Evolutionary conservation across 2,329 filamentous ascomycete species (phyloP).

Genomic region (Penicillium sp.): DNA sequence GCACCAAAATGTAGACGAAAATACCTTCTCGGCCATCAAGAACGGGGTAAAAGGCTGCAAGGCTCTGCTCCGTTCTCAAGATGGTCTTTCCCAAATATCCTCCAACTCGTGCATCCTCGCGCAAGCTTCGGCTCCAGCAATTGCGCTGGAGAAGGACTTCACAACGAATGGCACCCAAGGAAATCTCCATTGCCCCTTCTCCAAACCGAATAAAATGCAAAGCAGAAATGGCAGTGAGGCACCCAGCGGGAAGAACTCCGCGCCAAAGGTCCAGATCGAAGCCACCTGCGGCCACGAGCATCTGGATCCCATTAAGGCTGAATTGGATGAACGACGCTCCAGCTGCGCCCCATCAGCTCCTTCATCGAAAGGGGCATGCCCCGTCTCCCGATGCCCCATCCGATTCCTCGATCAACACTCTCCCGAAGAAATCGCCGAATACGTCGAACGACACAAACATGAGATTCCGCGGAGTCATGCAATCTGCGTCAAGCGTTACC

Average conservation of each 20-base stretch:
- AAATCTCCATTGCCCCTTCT: slow-evolving; percentile 78
- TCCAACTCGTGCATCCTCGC: slow-evolving; percentile 43
- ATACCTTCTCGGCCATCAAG: slow-evolving; percentile 39
- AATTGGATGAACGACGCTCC: slow-evolving; percentile 47
- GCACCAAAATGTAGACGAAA: slow-evolving; percentile 64
- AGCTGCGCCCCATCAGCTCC: slow-evolving; percentile 40
- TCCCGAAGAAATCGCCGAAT: slow-evolving; percentile 87
- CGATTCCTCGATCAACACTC: slow-evolving; percentile 89
- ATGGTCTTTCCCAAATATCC: slow-evolving; percentile 33
- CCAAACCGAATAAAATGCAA: slow-evolving; percentile 49
- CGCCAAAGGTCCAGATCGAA: slow-evolving; percentile 43
- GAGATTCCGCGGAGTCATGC: slow-evolving; percentile 91
- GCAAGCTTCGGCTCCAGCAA: slow-evolving; percentile 58
- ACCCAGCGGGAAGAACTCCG: slow-evolving; percentile 41
- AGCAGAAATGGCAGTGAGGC: slow-evolving; percentile 29
- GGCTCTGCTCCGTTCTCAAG: slow-evolving; percentile 33
- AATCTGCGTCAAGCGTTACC: slow-evolving; percentile 85
- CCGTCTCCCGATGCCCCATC: slow-evolving; percentile 75
- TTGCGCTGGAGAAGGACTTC: slow-evolving; percentile 81
- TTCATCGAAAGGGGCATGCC: slow-evolving; percentile 64
- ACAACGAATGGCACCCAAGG: slow-evolving; percentile 81
- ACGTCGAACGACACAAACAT: slow-evolving; percentile 94
- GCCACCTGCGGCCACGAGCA: slow-evolving; percentile 53
- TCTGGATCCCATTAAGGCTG: slow-evolving; percentile 57
- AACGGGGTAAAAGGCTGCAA: slow-evolving; percentile 44